Percentiles rank a stretch among this genome's conserved stretches.
Conservation (phyloP, 177 flowering plant species). For the Telopea speciosissima region DNA sequence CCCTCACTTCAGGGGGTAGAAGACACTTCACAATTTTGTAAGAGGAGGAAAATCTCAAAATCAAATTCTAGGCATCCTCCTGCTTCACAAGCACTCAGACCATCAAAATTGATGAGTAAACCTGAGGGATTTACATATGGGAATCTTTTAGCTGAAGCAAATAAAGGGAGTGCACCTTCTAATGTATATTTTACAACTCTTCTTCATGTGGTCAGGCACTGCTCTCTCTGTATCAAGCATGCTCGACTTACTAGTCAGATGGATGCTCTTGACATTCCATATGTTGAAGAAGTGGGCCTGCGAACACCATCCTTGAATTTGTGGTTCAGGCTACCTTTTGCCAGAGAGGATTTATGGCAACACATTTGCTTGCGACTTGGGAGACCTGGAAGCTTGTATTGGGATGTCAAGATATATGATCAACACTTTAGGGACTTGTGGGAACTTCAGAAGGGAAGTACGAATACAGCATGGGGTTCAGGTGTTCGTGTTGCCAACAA, state of each 20-base stretch:
- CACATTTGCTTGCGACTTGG: slow-evolving; percentile 88
- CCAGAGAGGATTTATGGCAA: slow-evolving; percentile 71
- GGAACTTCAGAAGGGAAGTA: slow-evolving; percentile 87
- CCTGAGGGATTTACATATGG: slow-evolving; percentile 59
- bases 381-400: slow-evolving; percentile 85
- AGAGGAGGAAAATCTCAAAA: slow-evolving; percentile 55
- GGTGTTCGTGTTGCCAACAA: slow-evolving; percentile 89
- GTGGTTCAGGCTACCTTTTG: slow-evolving; percentile 86
- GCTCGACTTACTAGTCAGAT: slow-evolving; percentile 92
- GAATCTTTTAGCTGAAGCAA: slow-evolving; percentile 77
- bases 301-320: slow-evolving; percentile 68
- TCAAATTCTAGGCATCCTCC: slow-evolving; percentile 15
- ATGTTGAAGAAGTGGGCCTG: slow-evolving; percentile 84
- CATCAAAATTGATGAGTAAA: slow-evolving; percentile 34
- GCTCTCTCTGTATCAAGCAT: slow-evolving; percentile 91
- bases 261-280: slow-evolving; percentile 84
- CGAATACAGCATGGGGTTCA: slow-evolving; percentile 69
- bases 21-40: slow-evolving; percentile 22
- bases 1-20: slow-evolving; percentile 61
- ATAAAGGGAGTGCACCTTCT: slow-evolving; percentile 75
- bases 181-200: slow-evolving; percentile 72
- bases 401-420: slow-evolving; percentile 97
- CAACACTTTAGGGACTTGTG: slow-evolving; percentile 89
- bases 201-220: slow-evolving; percentile 90
- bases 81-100: slow-evolving; percentile 20